Evolutionary conservation across 768 basidiomycete species (phyloP).

Genomic region (Tubosaeta brunneosetosa): DNA sequence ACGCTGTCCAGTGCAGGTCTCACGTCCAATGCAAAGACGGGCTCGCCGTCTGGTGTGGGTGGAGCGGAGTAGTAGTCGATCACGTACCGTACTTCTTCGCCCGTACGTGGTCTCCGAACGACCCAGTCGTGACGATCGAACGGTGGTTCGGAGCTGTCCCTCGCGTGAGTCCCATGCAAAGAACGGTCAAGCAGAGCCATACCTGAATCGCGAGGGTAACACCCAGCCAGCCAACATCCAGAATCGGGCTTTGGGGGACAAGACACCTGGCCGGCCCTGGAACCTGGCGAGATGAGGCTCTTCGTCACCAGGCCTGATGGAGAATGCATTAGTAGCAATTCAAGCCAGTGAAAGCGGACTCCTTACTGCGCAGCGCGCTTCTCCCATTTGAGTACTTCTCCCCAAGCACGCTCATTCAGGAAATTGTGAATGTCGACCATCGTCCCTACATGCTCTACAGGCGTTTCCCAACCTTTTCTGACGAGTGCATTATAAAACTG

Average conservation of each 20-base stretch:
- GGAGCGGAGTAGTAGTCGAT: constrained; percentile 99
- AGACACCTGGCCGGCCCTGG: constrained; percentile 84
- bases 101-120: constrained; percentile 71
- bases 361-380: constrained; percentile 40
- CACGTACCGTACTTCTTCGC: constrained; percentile 88
- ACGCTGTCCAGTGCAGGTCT: constrained; percentile 90
- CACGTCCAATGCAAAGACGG: constrained; percentile 93
- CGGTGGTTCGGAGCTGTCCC: constrained; percentile 75
- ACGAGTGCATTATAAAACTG: constrained; percentile 98
- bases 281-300: constrained; percentile 77
- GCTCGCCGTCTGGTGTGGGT: constrained; percentile 82
- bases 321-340: not conserved
- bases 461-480: constrained; percentile 95
- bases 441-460: constrained; percentile 90
- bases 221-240: constrained; percentile 86
- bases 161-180: constrained; percentile 1
- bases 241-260: constrained; percentile 91
- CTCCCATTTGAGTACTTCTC: constrained; percentile 93
- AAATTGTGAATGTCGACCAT: constrained; percentile 99
- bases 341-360: not conserved
- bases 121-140: constrained; percentile 99
- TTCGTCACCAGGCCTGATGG: constrained; percentile 46
- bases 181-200: constrained; percentile 24
- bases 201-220: constrained; percentile 89
- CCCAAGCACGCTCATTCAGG: constrained; percentile 95